Evolutionary conservation across 768 basidiomycete species (phyloP).

Genomic region (Clavulina sp.): DNA sequence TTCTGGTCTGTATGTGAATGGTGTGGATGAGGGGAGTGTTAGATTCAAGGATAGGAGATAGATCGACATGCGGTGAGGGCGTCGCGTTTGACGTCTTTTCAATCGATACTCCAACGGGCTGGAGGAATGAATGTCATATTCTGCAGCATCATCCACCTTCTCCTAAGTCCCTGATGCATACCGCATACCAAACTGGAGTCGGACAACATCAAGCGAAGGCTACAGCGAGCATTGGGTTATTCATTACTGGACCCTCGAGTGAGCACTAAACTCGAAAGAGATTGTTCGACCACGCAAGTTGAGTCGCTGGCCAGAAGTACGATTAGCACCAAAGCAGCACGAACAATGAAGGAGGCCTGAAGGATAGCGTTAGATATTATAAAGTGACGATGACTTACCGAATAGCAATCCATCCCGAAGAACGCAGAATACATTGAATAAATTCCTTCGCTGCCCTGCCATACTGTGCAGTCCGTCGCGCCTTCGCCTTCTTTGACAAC

Average conservation of each 20-base stretch:
- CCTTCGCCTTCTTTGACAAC: conserved; percentile 75
- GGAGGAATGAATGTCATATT: conserved; percentile 71
- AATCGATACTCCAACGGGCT: conserved; percentile 77
- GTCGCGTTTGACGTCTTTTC: conserved; percentile 93
- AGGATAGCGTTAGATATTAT: not conserved
- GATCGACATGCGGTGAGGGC: conserved; percentile 61
- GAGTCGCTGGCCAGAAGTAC: not conserved
- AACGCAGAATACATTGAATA: conserved; percentile 69
- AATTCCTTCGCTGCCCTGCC: conserved; percentile 23
- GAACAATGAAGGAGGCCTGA: not conserved
- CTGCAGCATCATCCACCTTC: conserved; percentile 82
- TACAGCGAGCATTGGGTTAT: conserved; percentile 43
- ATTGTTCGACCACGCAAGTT: not conserved
- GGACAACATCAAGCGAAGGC: conserved; percentile 79
- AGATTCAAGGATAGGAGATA: no score
- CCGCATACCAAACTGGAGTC: conserved; percentile 99
- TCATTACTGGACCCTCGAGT: conserved; percentile 46
- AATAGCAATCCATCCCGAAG: conserved; percentile 78
- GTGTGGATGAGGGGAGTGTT: conserved; percentile 5
- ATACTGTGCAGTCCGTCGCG: no score
- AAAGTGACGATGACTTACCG: conserved; percentile 21
- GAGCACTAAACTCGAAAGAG: conserved; percentile 29
- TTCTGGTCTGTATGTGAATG: conserved; percentile 47
- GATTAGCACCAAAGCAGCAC: not conserved
- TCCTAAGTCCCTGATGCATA: conserved; percentile 88